Base-by-base conservation (phyloP, 495 filamentous ascomycete genomes). In the Aspergillus biplanus region DNA sequence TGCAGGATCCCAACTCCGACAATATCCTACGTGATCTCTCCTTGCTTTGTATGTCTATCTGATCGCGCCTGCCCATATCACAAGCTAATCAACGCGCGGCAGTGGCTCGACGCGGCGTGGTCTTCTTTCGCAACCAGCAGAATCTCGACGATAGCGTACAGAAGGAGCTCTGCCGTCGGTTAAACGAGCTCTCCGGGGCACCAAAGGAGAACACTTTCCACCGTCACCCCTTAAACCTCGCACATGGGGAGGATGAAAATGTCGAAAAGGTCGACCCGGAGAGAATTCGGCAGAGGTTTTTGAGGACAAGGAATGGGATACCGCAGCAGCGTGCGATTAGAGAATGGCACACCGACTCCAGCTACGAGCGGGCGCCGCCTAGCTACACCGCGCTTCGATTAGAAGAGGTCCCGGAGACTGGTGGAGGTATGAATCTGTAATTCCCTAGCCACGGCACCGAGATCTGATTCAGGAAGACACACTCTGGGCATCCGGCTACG, bases 21-120 rank as follows among this genome's bases (percentile, higher is more conserved):
- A 79, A 84, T 50, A 68, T 85, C 18, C 66, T 89, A 7, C 76
- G 82, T 3, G 86, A 90, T 63, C 75, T 89, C 0, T 85, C 86
- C 35, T 18, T 56, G 53, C 33, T 56, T n/a, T 21, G 53, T 56
- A 56, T 37, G 53, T 55, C 31, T 12, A 6, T 35, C 15, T 35
- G 4, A 3, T 16, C 33, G 31, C n/a, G 11, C 2, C n/a, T 35
- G 12, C 16, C 16, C 16, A n/a, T 5, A 48, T 5, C 7, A 13
- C 44, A 33, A n/a, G 31, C 52, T 16, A 35, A 16, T 35, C n/a
- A 55, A 35, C 33, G 15, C 12, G 7, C 21, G 27, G 9, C 5
- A 91, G 89, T 91, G 67, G 90, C 89, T 15, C 82, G 86, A 63
- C 84, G 89, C 5, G 88, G 88, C 32, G 89, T 92, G 0, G 88